A percentile compares a stretch with the other conserved stretches of the same genome.
These are phyloP conservation scores for Flaveria brownii DNA, from an alignment of 129 eudicot genomes.

Conservation along the genomic window DNA sequence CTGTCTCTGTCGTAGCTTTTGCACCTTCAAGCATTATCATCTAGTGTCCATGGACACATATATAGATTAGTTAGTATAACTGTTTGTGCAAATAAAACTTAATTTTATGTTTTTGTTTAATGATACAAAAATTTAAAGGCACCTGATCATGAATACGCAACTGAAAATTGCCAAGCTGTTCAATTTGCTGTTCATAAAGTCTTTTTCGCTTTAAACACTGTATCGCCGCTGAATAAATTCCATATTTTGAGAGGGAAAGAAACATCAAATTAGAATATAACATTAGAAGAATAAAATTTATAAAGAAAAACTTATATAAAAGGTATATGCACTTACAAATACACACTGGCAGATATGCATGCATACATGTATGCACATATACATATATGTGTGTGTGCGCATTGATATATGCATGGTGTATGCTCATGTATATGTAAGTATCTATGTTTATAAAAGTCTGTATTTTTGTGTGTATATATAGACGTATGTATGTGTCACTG, in stretches of 20 bases:
- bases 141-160: conserved; percentile 67
- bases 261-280: conserved; percentile 6
- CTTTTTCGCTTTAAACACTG: conserved; percentile 58
- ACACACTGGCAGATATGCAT: not conserved
- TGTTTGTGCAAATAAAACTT: not conserved
- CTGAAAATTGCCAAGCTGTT: conserved; percentile 61
- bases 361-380: not conserved
- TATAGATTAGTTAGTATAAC: not conserved
- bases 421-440: not conserved
- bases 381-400: not conserved
- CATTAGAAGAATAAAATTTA: not conserved
- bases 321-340: not conserved
- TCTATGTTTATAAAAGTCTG: not conserved
- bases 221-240: conserved; percentile 49
- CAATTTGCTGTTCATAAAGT: conserved; percentile 52
- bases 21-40: conserved; percentile 70
- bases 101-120: not conserved
- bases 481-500: not conserved
- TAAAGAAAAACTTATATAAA: not conserved
- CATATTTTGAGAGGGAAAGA: not conserved
- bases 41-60: conserved; percentile 20
- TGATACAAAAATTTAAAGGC: not conserved
- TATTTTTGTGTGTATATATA: not conserved
- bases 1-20: conserved; percentile 71
- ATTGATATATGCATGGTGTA: not conserved